Evolutionary conservation across 2,329 filamentous ascomycete species (phyloP).

Genomic region (Verticillium tricorpus): DNA sequence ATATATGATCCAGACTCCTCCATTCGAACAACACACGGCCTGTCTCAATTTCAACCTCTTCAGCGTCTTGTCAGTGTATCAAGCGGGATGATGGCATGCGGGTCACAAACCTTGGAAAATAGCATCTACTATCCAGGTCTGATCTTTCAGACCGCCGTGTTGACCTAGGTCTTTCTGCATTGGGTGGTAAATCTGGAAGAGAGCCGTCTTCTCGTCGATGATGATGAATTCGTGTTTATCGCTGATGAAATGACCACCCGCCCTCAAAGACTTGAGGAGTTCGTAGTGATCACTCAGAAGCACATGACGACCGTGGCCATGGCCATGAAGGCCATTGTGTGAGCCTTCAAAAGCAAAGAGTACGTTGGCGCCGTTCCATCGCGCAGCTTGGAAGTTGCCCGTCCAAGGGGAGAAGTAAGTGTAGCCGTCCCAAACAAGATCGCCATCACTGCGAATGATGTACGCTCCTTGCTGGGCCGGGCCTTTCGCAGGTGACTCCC

Average conservation of each 20-base stretch:
- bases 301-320: slow-evolving; percentile 49
- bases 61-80: slow-evolving; percentile 6
- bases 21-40: slow-evolving; percentile 46
- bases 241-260: slow-evolving; percentile 16
- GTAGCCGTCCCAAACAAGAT: slow-evolving; percentile 54
- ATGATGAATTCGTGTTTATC: slow-evolving; percentile 49
- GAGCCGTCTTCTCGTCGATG: slow-evolving; percentile 32
- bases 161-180: neutral
- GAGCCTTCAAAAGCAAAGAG: slow-evolving; percentile 51
- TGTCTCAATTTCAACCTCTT: slow-evolving; percentile 44
- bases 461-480: slow-evolving; percentile 50
- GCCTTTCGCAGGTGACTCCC: slow-evolving; percentile 30
- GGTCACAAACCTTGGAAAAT: slow-evolving; percentile 3
- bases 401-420: slow-evolving; percentile 47
- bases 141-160: neutral
- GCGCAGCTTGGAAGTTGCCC: slow-evolving; percentile 47
- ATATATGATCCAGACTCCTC: slow-evolving; percentile 19
- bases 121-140: slow-evolving; percentile 4
- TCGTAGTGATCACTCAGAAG: slow-evolving; percentile 51
- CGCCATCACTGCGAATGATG: slow-evolving; percentile 49
- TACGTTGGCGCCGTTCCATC: slow-evolving; percentile 46
- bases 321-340: slow-evolving; percentile 45
- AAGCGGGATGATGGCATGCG: neutral
- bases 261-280: slow-evolving; percentile 42
- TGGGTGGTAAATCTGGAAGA: neutral